phyloP scores from a whole-genome alignment of 179 eudicot species.

The Drosera spatulata region DNA sequence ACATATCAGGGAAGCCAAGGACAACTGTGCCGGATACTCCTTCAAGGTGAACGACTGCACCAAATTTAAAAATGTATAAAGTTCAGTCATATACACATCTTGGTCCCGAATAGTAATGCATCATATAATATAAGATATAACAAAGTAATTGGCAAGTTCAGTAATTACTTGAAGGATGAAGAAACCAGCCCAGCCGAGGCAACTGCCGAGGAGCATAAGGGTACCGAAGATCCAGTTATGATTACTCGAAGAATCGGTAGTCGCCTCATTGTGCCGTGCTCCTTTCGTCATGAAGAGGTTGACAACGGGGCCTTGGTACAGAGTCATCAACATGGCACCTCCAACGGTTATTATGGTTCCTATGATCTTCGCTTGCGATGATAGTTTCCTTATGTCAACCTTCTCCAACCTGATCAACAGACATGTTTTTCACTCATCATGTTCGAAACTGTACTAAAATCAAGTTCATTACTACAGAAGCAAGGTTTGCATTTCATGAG shows the following conservation, averaged over 20 bases:
- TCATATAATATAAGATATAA: no score
- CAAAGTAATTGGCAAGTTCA: neutral
- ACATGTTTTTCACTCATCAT: neutral
- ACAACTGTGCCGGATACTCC: conserved; percentile 63
- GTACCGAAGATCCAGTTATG: conserved; percentile 54
- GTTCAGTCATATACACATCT: no score
- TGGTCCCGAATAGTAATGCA: no score
- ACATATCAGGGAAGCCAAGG: conserved; percentile 59
- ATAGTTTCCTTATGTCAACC: conserved; percentile 38
- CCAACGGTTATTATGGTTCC: conserved; percentile 49
- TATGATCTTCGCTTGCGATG: conserved; percentile 56
- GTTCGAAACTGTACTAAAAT: neutral
- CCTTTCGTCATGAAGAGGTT: conserved; percentile 32
- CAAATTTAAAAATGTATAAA: neutral
- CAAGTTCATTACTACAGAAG: neutral
- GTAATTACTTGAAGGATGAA: conserved; percentile 57
- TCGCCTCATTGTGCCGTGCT: neutral
- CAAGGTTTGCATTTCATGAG: neutral
- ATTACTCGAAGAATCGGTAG: conserved; percentile 5
- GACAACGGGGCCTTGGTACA: conserved; percentile 38
- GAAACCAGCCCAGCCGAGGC: conserved; percentile 60
- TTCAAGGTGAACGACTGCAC: conserved; percentile 46
- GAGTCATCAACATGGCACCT: conserved; percentile 41
- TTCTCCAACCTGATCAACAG: conserved; percentile 46
- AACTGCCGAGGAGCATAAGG: conserved; percentile 45